Evolutionary conservation across 2,329 filamentous ascomycete species (phyloP), one percentile per base, ranked within the genome.

Genomic region (Sclerotinia spermophila): DNA sequence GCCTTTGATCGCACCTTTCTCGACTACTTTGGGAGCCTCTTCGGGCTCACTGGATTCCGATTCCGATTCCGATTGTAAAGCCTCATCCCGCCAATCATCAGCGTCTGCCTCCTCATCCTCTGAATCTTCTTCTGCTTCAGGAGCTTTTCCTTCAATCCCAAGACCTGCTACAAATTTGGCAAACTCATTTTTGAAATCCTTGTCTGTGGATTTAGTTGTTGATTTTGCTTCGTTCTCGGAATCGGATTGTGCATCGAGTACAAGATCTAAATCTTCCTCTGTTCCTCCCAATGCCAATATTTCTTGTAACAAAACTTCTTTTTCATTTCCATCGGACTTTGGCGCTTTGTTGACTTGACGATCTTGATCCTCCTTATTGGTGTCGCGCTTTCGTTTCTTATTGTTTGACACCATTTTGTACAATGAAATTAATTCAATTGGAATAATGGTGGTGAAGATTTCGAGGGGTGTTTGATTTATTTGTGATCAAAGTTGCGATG

Each of bases 261-360:
- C 84, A 45, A 91, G 83, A 48, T 87, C 85, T 58, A 90, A 78
- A 73, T 91, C 89, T 56, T 87, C 83, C 78, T 91, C 87, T 68
- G 90, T 87, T 21, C 89, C 89, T 5, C 89, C 89, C 2, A 92
- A 81, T 21, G 87, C 87, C 73, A 84, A 83, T 72, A 91, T 91
- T 76, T 91, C 89, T 70, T 87, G 84, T 11, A 91, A 80, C 6
- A 91, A 81, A 19, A 80, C 78, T 30, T 74, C 73, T 38, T 67
- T 67, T 38, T 40, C 70, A 60, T 33, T 74, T 53, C 67, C 75
- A 51, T 65, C 75, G 38, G 67, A 38, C 30, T 66, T 73, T 48
- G 71, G 72, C 68, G 59, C 68, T 68, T 73, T 73, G 35, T 71
- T 65, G 30, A 30, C n/a, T 6, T 5, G 74, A 73, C 24, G 77